phyloP scores from a whole-genome alignment of 306 rosid genomes.

The Begonia masoniana region DNA sequence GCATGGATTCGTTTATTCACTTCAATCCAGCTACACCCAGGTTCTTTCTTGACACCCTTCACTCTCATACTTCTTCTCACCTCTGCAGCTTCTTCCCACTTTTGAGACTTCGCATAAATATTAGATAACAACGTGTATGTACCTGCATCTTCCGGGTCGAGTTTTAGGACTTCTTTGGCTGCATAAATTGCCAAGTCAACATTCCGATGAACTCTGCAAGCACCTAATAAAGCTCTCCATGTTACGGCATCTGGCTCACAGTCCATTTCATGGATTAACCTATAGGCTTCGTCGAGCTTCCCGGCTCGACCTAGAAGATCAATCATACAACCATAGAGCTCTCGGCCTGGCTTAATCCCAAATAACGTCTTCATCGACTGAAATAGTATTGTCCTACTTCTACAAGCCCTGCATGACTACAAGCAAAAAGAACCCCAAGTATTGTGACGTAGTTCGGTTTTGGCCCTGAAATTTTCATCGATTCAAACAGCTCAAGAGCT shows the following conservation, averaged over 20 bases:
- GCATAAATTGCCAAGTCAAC: constrained; percentile 59
- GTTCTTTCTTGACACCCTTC: constrained; percentile 69
- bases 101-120: constrained; percentile 56
- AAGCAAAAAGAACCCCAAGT: constrained; percentile 82
- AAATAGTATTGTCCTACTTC: constrained; percentile 62
- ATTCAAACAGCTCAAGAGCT: constrained; percentile 53
- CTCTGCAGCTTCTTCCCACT: constrained; percentile 68
- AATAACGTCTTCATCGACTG: constrained; percentile 56
- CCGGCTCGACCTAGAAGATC: constrained; percentile 97
- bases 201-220: constrained; percentile 60
- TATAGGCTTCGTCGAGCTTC: constrained; percentile 54
- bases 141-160: constrained; percentile 62
- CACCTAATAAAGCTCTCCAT: constrained; percentile 82
- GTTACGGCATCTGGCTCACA: constrained; percentile 70
- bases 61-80: constrained; percentile 49
- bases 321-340: constrained; percentile 74
- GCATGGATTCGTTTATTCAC: constrained; percentile 58
- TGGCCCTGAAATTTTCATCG: constrained; percentile 46
- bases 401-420: constrained; percentile 89
- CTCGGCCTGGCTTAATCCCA: constrained; percentile 62
- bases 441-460: constrained; percentile 70
- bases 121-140: constrained; percentile 70
- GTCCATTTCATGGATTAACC: constrained; percentile 52
- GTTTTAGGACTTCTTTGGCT: constrained; percentile 59
- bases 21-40: constrained; percentile 95